These are phyloP conservation scores for Exsudoporus frostii DNA, from an alignment of 768 basidiomycete genomes.

Conservation along the genomic window DNA sequence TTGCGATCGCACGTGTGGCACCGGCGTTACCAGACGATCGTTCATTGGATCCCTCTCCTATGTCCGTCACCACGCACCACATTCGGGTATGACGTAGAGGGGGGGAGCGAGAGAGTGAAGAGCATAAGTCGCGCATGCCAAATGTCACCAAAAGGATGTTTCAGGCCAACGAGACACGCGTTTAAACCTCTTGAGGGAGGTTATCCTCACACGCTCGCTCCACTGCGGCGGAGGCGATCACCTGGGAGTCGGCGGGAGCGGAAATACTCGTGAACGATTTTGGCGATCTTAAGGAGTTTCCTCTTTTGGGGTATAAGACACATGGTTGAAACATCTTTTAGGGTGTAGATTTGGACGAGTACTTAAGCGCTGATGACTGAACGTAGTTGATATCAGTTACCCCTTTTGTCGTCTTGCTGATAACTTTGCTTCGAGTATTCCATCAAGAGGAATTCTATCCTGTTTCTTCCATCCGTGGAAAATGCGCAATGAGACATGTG, in stretches of 20 bases:
- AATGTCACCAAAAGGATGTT: neutral
- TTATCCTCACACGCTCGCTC: conserved; percentile 16
- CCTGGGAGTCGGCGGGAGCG: conserved; percentile 5
- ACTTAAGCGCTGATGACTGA: neutral
- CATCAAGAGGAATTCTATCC: neutral
- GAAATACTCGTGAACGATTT: conserved; percentile 16
- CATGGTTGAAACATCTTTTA: neutral
- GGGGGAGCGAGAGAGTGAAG: neutral
- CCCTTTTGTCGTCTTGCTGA: neutral
- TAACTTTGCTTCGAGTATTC: neutral
- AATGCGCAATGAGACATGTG: neutral
- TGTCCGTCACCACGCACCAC: neutral
- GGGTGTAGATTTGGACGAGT: neutral
- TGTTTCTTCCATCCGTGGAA: conserved; percentile 1
- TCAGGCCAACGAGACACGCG: neutral
- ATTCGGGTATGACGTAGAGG: conserved; percentile 8
- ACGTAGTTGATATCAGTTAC: neutral
- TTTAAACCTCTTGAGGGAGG: neutral
- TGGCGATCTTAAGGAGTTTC: conserved; percentile 13
- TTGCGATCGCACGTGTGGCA: neutral
- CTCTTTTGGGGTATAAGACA: conserved; percentile 8
- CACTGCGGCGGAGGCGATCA: conserved; percentile 5
- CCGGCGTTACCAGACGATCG: too few species aligned
- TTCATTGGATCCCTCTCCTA: neutral
- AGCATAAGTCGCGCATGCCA: conserved; percentile 11